Evolutionary conservation across 495 filamentous ascomycete genomes (phyloP).

Genomic region (Massariosphaeria phaeospora): DNA sequence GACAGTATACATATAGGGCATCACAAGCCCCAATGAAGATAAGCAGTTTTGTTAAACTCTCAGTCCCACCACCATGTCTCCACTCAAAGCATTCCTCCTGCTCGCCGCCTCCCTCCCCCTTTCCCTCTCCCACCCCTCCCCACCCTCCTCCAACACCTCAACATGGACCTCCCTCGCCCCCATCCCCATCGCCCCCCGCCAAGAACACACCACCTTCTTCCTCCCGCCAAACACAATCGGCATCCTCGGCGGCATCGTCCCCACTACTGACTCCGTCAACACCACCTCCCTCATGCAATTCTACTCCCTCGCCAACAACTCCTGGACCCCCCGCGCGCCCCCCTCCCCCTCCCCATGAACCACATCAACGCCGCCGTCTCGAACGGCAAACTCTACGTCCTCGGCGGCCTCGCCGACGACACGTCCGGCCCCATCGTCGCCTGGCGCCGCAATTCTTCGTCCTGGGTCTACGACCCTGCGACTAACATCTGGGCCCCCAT

Average conservation of each 20-base stretch:
- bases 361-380: slow-evolving; percentile 39
- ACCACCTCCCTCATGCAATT: slow-evolving; percentile 30
- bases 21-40: too few species aligned
- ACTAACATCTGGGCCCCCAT: slow-evolving; percentile 27
- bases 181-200: slow-evolving; percentile 26
- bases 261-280: background rate
- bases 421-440: slow-evolving; percentile 6
- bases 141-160: background rate
- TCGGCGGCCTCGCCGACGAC: slow-evolving; percentile 35
- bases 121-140: background rate
- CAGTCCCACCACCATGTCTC: background rate
- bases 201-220: slow-evolving; percentile 34
- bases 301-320: slow-evolving; percentile 34
- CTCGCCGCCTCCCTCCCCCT: background rate
- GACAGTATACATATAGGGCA: too few species aligned
- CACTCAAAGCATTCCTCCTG: background rate
- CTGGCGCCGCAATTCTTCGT: slow-evolving; percentile 12
- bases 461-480: slow-evolving; percentile 22
- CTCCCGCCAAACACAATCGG: slow-evolving; percentile 28
- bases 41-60: too few species aligned
- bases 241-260: slow-evolving; percentile 34
- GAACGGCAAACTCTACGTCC: slow-evolving; percentile 41
- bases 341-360: slow-evolving; percentile 36
- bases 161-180: slow-evolving; percentile 14
- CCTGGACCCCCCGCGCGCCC: slow-evolving; percentile 35